A percentile compares a stretch with the other conserved stretches of the same genome.
phyloP scores from a whole-genome alignment of 2,329 filamentous ascomycete species.

The Aspergillus caelatus region DNA sequence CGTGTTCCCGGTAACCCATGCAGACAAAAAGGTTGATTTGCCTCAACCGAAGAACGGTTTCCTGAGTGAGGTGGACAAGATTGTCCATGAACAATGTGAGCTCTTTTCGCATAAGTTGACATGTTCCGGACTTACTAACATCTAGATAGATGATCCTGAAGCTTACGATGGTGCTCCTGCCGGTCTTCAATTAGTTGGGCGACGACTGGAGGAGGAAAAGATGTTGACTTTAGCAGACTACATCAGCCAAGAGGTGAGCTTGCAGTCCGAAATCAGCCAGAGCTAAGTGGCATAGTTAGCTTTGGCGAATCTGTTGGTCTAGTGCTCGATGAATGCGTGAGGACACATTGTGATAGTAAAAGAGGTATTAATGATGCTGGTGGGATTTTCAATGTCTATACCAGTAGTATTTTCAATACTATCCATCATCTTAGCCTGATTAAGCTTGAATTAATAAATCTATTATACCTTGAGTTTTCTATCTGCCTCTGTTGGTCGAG shows the following conservation, averaged over 20 bases:
- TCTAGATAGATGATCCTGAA: conserved; percentile 49
- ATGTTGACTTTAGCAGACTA: conserved; percentile 50
- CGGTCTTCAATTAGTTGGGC: conserved; percentile 51
- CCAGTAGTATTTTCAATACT: not conserved
- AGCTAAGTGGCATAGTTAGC: not conserved
- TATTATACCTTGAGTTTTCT: not conserved
- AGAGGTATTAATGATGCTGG: not conserved
- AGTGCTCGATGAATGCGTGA: not conserved
- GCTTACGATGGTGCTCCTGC: conserved; percentile 54
- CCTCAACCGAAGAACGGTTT: conserved; percentile 41
- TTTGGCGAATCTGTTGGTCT: not conserved
- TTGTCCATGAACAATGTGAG: conserved; percentile 55
- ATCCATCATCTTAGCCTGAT: not conserved
- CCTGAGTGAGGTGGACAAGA: conserved; percentile 46
- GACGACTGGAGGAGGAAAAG: conserved; percentile 57
- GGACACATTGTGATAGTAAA: not conserved
- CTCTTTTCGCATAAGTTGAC: conserved; percentile 6
- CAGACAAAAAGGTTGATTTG: conserved; percentile 54
- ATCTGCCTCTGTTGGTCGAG: not conserved
- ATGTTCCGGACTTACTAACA: conserved; percentile 10
- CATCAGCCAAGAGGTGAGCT: conserved; percentile 26
- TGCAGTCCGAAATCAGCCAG: not conserved
- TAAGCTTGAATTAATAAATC: not conserved
- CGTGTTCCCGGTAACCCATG: conserved; percentile 59
- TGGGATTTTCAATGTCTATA: not conserved